Conservation (phyloP, 306 rosid species). For the Glycine soja region DNA sequence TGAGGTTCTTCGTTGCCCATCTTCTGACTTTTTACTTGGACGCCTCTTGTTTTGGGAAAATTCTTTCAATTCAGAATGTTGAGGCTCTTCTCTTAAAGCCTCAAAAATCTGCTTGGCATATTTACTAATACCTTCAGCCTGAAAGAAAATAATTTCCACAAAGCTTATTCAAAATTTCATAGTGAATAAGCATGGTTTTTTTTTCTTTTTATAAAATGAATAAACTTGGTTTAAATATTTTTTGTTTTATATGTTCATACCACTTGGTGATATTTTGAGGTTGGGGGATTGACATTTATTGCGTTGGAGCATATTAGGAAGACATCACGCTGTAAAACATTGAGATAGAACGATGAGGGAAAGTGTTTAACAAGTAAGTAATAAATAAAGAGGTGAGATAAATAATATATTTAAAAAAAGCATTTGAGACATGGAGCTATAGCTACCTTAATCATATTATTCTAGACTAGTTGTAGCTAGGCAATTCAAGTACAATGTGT, state of each 20-base stretch:
- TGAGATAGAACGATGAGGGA: not conserved
- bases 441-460: too few species aligned
- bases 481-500: too few species aligned
- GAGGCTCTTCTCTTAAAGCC: not conserved
- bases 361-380: not conserved
- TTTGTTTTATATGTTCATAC: conserved; percentile 32
- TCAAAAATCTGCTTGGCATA: conserved; percentile 25
- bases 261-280: conserved; percentile 27
- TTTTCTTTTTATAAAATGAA: not conserved
- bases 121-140: not conserved
- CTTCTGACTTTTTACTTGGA: not conserved
- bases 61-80: not conserved
- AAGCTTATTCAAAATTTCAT: not conserved
- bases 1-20: not conserved
- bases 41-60: not conserved
- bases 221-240: not conserved
- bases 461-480: too few species aligned
- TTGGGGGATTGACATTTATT: not conserved
- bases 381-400: too few species aligned
- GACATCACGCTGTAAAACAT: conserved; percentile 40
- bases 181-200: not conserved
- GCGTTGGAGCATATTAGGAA: conserved; percentile 37
- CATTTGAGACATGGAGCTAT: too few species aligned
- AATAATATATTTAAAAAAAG: too few species aligned
- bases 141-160: conserved; percentile 3